Evolutionary conservation across 2,329 filamentous ascomycete genomes (phyloP).

Genomic region (Fusarium pseudograminearum): DNA sequence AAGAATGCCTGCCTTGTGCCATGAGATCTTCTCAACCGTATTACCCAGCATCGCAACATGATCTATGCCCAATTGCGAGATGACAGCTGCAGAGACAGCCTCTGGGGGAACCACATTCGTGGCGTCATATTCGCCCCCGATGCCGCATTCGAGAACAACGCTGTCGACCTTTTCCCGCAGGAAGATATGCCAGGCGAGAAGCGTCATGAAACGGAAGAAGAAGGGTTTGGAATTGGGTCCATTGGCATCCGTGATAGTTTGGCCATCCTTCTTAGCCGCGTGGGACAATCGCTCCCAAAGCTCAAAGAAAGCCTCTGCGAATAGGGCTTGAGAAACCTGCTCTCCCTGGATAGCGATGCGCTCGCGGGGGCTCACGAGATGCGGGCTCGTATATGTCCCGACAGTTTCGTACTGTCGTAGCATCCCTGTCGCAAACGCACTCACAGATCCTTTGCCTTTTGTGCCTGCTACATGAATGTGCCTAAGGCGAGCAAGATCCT

Average conservation of each 20-base stretch:
- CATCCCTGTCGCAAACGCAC: constrained; percentile 84
- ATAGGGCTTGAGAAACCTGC: constrained; percentile 75
- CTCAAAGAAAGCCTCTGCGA: constrained; percentile 84
- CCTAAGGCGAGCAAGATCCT: constrained; percentile 58
- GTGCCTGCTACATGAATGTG: constrained; percentile 90
- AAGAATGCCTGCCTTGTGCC: constrained; percentile 93
- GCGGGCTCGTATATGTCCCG: constrained; percentile 87
- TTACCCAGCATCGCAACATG: constrained; percentile 84
- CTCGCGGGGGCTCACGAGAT: constrained; percentile 85
- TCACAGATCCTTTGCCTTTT: constrained; percentile 93
- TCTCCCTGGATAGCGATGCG: constrained; percentile 83
- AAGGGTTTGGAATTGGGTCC: constrained; percentile 79
- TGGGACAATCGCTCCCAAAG: constrained; percentile 75
- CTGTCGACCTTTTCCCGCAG: constrained; percentile 78
- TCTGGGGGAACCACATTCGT: constrained; percentile 81
- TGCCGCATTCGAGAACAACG: constrained; percentile 91
- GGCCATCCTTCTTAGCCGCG: constrained; percentile 52
- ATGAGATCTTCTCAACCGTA: constrained; percentile 83
- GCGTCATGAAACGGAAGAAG: constrained; percentile 91
- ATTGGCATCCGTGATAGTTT: constrained; percentile 57
- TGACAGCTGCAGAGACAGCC: constrained; percentile 75
- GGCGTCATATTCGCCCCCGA: constrained; percentile 92
- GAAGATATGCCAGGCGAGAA: constrained; percentile 89
- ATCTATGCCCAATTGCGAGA: constrained; percentile 87
- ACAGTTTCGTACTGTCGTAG: constrained; percentile 67